A percentile compares a stretch with the other conserved stretches of the same genome.
Conservation (phyloP, 768 basidiomycete genomes). For the Tricholoma terreum region DNA sequence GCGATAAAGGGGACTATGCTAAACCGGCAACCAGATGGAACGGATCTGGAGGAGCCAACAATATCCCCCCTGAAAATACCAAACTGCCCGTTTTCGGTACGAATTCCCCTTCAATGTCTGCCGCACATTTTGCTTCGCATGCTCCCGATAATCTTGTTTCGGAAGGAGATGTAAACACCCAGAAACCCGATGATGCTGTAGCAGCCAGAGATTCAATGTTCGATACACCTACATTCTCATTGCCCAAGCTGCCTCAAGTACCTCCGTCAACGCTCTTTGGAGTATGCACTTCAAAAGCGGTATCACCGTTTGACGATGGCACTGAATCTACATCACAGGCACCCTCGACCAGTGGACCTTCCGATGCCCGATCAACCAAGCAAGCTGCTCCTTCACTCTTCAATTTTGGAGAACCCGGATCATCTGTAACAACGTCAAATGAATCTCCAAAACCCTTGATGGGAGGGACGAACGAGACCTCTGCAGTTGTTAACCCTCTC, state of each 20-base stretch:
- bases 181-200: background rate
- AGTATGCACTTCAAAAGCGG: conserved; percentile 11
- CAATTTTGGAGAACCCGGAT: conserved; percentile 19
- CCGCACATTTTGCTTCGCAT: background rate
- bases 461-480: conserved; percentile 26
- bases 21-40: conserved; percentile 9
- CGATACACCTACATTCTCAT: conserved; percentile 4
- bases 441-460: conserved; percentile 41
- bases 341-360: conserved; percentile 13
- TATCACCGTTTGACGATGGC: conserved; percentile 18
- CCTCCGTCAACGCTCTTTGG: conserved; percentile 11
- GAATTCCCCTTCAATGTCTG: background rate
- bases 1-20: conserved; percentile 12
- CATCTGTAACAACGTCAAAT: conserved; percentile 10
- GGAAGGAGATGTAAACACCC: background rate
- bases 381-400: conserved; percentile 26
- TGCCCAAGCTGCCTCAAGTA: conserved; percentile 6
- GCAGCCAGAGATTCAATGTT: background rate
- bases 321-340: conserved; percentile 10
- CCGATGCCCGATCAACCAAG: conserved; percentile 8
- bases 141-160: background rate
- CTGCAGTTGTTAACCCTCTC: conserved; percentile 31
- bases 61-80: background rate
- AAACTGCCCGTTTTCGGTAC: background rate
- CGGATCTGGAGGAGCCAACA: conserved; percentile 4